phyloP scores from a whole-genome alignment of 2,329 filamentous ascomycete genomes.

The Aspergillus transmontanensis region DNA sequence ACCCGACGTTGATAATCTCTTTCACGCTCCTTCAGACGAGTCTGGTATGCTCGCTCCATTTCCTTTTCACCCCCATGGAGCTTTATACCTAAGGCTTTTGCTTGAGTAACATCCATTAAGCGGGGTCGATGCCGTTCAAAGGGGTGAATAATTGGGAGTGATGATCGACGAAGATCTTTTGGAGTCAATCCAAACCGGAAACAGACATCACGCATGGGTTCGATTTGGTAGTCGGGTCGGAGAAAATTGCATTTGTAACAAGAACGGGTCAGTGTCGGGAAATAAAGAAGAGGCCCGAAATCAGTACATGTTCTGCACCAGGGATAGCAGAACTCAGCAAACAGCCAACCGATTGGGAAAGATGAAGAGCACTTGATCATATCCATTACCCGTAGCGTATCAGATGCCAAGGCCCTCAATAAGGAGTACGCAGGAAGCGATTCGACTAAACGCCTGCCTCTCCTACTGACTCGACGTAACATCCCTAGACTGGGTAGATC shows the following conservation, averaged over 20 bases:
- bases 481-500: constrained; percentile 7
- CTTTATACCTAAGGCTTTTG: constrained; percentile 1
- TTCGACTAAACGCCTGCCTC: constrained; percentile 4
- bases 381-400: constrained; percentile 4
- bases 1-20: background rate
- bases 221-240: constrained; percentile 4
- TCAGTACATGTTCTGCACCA: constrained; percentile 12
- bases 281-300: constrained; percentile 15
- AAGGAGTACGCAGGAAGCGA: constrained; percentile 10
- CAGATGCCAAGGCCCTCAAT: constrained; percentile 1
- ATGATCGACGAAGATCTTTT: background rate
- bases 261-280: constrained; percentile 6
- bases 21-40: background rate
- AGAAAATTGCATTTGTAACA: constrained; percentile 13
- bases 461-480: constrained; percentile 9
- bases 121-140: background rate
- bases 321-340: constrained; percentile 11
- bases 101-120: constrained; percentile 3
- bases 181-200: constrained; percentile 2
- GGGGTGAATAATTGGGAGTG: constrained; percentile 5
- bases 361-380: constrained; percentile 1
- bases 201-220: background rate
- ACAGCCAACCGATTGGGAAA: constrained; percentile 10
- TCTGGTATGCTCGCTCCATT: background rate
- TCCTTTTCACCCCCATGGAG: constrained; percentile 1